Base-by-base conservation (phyloP, 2,329 filamentous ascomycete species). In the Xylariomycetidae sp. region DNA sequence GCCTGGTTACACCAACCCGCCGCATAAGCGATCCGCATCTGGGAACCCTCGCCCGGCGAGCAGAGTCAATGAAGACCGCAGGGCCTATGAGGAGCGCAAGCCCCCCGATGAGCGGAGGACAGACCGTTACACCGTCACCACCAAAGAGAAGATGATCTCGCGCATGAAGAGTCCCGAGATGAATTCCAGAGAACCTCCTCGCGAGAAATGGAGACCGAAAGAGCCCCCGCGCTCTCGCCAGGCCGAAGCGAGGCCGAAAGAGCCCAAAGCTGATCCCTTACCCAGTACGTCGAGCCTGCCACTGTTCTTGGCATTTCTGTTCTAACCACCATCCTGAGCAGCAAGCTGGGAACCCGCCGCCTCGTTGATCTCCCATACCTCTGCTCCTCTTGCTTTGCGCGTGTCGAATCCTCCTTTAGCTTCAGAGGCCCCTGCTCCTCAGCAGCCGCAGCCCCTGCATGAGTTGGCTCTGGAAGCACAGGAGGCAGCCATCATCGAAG, bases 401-500 rank as follows among this genome's bases (percentile, higher is more conserved):
- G 61, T 75, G 44, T 72, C 71, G 6, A 67, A 72, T 38, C 76
- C 85, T 14, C 90, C 90, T 3, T 65, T 94, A 29, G 85, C 89
- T 10, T 81, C 82, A 4, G 69, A 79, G 41, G 78, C 85, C 19
- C 88, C 89, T 2, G 63, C 74, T 31, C 65, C 74, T 6, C 68
- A 88, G 30, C 79, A 85, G 26, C 83, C 85, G 1, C 65, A 66
- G 30, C 69, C 81, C 6, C 67, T 96, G 12, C 67, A 72, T 35
- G 77, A 85, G 37, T 64, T 96, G 38, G 79, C 79, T 1, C 65
- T 93, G 18, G 83, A 93, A 44, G 75, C 76, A 3, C 92, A 98
- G 58, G 92, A 98, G 62, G 76, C 79, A 16, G 84, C 79, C 7
- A 82, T 98, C 29, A 69, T 96, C 26, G 89, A 95, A 48, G 92